Base-by-base conservation (phyloP, 768 basidiomycete species). In the Podaxis pistillaris region DNA sequence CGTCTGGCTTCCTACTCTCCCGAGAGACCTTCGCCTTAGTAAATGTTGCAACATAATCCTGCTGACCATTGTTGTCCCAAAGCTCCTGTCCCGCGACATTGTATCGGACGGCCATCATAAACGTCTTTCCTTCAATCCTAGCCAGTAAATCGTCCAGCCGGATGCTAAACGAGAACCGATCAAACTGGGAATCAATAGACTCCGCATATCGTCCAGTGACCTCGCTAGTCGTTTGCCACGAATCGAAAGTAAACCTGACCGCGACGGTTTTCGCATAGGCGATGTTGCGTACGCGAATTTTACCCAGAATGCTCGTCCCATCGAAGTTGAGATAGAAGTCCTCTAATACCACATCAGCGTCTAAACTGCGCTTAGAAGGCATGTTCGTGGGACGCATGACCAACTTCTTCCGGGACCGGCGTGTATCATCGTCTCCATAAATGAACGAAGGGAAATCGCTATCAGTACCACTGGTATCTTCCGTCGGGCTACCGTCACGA, bases 221-320 rank as follows among this genome's bases (percentile, higher is more conserved):
- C 74, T 98, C 96, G 73, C 89, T 91, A 63, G 93, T 96, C 52
- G 96, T 99, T 74, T 94, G 93, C 96, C 96, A 98, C 67, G 80
- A 82, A 72, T 98, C 96, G 68, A 96, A 84, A 1, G 96, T 98
- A 74, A 97, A 98, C 30, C 96, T 86, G 26, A 94, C 85, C 7
- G 87, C 90, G 57, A 98, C 82, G 80, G 85, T 85, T 77, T 98
- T 98, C 68, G 90, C 81, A 75, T 87, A 98, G 6, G 93, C 86
- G 55, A 98, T 71, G 72, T 98, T 98, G 68, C 87, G 83, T 62
- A 96, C 91, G 52, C 87, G 85, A 49, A 94, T 83, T 44, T 78
- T 79, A 26, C 96, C 96, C n/a, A 81, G 73, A 56, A 98, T 81
- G 60, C 78, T 80, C 37, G 75, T 75, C 37, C 78, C 78, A 63